Evolutionary conservation across 352 stramenopile species (phyloP), one percentile per base, ranked within the genome.

Genomic region (Phytophthora kernoviae): DNA sequence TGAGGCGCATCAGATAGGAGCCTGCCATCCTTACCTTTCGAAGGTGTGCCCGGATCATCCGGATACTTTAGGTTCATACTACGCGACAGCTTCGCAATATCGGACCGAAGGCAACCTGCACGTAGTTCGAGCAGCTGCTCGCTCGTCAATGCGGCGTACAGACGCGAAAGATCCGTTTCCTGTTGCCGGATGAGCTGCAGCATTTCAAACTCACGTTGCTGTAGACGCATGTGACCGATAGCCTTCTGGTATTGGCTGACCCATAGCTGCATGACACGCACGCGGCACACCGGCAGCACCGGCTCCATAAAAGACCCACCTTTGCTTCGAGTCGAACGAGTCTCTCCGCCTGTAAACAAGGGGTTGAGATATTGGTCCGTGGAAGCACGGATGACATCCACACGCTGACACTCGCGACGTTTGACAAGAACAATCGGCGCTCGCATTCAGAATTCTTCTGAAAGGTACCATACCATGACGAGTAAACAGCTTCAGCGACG

Each of bases 401-500:
- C 2, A 95, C 70, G 44, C 84, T 95, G 3, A 91, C 81, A 21
- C 79, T 93, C 14, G 81, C 56, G n/a, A 92, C 77, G 18, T 64
- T 87, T 4, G 68, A 68, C 18, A 92, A 48, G 41, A 94, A 93
- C n/a, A 62, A 60, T 7, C 70, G 71, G 10, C 88, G 74, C 30
- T 95, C 83, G 20, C 71, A 71, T 58, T 96, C 86, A n/a, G 73
- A 94, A 63, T 97, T 97, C 60, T 87, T 90, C 52, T 95, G 85
- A 50, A 97, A 97, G 5, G 84, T 96, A n/a, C 88, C 88, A 54
- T 92, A 99, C 62, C 96, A 97, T 42, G 93, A 98, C 11, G 93
- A 98, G 68, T 99, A 99, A 18, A 99, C 84, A 45, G 98, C 94
- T 58, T 99, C 96, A 0, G 94, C 96, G 10, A 99, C 77, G 6